Conservation (phyloP, 768 basidiomycete genomes). For the Lentinus tigrinus region DNA sequence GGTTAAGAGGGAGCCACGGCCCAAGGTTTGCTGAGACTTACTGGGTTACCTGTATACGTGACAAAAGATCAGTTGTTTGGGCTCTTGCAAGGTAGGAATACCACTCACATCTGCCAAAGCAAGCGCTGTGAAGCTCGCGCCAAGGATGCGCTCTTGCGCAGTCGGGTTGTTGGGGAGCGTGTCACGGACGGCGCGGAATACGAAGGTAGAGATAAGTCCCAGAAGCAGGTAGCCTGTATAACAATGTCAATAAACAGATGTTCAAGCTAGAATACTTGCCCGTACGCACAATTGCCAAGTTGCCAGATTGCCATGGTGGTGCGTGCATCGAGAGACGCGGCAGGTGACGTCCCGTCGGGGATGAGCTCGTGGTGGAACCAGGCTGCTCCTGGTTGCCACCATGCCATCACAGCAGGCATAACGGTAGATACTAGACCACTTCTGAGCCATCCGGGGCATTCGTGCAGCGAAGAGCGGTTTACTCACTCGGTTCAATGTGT, state of each 20-base stretch:
- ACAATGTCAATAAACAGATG: too few relatives aligned
- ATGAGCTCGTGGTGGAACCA: constrained; percentile 72
- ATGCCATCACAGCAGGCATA: constrained; percentile 49
- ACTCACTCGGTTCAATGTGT: constrained; percentile 61
- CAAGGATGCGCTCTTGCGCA: constrained; percentile 68
- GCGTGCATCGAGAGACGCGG: constrained; percentile 39
- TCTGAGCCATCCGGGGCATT: not conserved
- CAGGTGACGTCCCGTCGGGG: constrained; percentile 39
- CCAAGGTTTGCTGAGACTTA: too few relatives aligned
- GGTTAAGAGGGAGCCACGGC: not conserved
- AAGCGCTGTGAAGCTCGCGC: constrained; percentile 59
- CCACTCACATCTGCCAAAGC: constrained; percentile 67
- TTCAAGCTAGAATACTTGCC: not conserved
- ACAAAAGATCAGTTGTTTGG: not conserved
- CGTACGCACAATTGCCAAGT: constrained; percentile 57
- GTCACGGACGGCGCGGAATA: constrained; percentile 67
- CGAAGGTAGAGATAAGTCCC: constrained; percentile 62
- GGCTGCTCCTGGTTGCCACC: constrained; percentile 56
- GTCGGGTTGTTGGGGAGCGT: constrained; percentile 52
- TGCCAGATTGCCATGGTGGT: constrained; percentile 67
- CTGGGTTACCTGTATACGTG: constrained; percentile 53
- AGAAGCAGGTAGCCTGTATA: constrained; percentile 58
- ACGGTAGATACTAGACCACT: constrained; percentile 44
- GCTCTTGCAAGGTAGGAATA: not conserved
- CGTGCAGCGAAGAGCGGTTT: not conserved